Evolutionary conservation across 495 filamentous ascomycete genomes (phyloP).

Genomic region (Clohesyomyces aquaticus): DNA sequence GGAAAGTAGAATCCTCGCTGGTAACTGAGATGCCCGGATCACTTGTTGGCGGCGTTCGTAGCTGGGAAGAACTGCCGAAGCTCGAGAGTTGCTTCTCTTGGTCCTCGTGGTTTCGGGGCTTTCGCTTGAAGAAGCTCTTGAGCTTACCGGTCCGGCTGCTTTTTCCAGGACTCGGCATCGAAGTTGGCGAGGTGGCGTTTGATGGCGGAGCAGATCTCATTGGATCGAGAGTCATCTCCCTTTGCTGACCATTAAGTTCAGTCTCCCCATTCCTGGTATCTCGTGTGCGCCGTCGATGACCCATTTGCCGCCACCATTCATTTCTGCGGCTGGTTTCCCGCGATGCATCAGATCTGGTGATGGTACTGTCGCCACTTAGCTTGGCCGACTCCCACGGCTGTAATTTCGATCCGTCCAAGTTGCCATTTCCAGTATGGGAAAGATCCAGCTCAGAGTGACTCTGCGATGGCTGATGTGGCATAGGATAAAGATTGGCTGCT

Average conservation of each 20-base stretch:
- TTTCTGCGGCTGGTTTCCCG: conserved; percentile 25
- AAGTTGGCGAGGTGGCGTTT: conserved; percentile 34
- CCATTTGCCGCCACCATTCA: conserved; percentile 40
- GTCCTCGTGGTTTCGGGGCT: conserved; percentile 22
- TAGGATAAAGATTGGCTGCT: conserved; percentile 30
- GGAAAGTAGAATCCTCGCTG: conserved; percentile 35
- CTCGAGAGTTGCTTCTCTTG: conserved; percentile 32
- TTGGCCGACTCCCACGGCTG: conserved; percentile 29
- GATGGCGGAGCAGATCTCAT: too few species aligned
- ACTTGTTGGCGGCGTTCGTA: conserved; percentile 34
- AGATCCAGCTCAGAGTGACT: conserved; percentile 36
- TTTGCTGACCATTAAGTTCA: conserved; percentile 26
- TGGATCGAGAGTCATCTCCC: conserved; percentile 28
- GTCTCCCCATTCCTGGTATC: conserved; percentile 29
- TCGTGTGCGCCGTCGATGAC: conserved; percentile 28
- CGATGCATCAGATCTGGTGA: conserved; percentile 20
- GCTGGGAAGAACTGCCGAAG: conserved; percentile 33
- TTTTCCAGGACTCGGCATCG: conserved; percentile 21
- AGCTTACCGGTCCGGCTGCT: conserved; percentile 30
- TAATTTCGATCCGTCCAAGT: conserved; percentile 29
- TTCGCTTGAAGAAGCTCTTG: conserved; percentile 36
- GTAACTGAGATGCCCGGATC: conserved; percentile 31
- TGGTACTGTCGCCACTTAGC: conserved; percentile 22
- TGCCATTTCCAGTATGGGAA: conserved; percentile 30
- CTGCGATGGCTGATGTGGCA: conserved; percentile 26